Evolutionary conservation across 1,139 yeast species (phyloP).

Genomic region (Diutina sp.): DNA sequence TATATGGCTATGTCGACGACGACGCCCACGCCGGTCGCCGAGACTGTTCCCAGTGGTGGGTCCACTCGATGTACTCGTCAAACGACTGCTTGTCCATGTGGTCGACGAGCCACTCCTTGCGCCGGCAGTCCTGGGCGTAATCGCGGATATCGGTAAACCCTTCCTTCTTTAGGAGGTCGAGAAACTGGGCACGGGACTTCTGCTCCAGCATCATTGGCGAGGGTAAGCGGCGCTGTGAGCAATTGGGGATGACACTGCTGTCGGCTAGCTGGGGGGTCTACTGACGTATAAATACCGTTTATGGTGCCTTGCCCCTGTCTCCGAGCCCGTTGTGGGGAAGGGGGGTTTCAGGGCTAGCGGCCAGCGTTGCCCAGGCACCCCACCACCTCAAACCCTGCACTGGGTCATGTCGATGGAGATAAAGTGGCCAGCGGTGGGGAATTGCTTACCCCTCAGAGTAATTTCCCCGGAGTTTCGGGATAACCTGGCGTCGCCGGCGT

Average conservation of each 20-base stretch:
- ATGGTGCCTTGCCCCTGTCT: neutral
- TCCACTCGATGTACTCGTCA: slow-evolving; percentile 1
- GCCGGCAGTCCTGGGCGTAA: neutral
- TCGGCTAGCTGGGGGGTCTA: no score
- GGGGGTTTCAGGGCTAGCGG: neutral
- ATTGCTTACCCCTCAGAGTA: neutral
- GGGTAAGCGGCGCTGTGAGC: no score
- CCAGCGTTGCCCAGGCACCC: no score
- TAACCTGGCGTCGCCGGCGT: no score
- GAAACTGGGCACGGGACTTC: neutral
- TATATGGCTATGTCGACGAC: neutral
- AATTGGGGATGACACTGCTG: no score
- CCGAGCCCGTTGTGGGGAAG: neutral
- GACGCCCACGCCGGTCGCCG: neutral
- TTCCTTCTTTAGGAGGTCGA: neutral
- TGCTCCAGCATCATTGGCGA: neutral
- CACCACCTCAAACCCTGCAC: neutral
- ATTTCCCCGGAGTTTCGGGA: neutral
- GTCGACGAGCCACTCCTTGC: neutral
- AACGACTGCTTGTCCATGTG: neutral
- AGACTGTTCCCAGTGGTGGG: neutral
- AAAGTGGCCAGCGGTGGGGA: neutral
- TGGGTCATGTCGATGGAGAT: neutral
- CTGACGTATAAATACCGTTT: neutral
- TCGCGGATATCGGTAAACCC: neutral